These are phyloP conservation scores for Melastoma malabathricum DNA, from an alignment of 345 rosid genomes.

Conservation along the genomic window DNA sequence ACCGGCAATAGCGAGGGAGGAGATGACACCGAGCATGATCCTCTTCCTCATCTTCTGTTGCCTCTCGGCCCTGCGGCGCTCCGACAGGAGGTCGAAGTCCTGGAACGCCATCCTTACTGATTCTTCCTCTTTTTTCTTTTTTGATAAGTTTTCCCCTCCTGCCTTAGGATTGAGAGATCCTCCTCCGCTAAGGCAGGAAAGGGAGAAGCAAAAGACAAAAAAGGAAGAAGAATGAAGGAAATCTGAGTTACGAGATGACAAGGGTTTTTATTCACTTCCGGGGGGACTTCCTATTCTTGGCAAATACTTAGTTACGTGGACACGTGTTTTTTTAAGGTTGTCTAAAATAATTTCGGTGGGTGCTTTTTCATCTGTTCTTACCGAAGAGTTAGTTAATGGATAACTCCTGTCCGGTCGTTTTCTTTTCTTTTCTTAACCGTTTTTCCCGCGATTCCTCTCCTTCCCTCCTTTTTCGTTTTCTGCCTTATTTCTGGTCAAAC, in stretches of 20 bases:
- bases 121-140: not conserved
- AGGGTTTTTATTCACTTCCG: conserved; percentile 16
- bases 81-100: conserved; percentile 64
- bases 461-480: not conserved
- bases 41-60: conserved; percentile 36
- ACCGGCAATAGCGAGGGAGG: conserved; percentile 21
- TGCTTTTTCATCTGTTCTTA: not conserved
- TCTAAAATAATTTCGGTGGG: too few species aligned
- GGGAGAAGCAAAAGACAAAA: not conserved
- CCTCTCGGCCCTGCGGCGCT: conserved; percentile 46
- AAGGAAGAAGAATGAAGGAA: not conserved
- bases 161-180: conserved; percentile 9
- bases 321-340: too few species aligned
- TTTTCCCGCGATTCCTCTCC: conserved; percentile 16
- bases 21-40: conserved; percentile 22
- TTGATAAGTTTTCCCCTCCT: not conserved
- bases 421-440: conserved; percentile 12
- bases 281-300: not conserved
- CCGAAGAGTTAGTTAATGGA: conserved; percentile 18
- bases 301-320: not conserved
- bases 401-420: conserved; percentile 3
- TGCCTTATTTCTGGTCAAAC: too few species aligned
- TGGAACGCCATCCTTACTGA: conserved; percentile 53
- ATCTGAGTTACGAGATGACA: conserved; percentile 12
- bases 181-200: conserved; percentile 12